Conservation (phyloP, 345 rosid species). For the Eutrema japonicum region DNA sequence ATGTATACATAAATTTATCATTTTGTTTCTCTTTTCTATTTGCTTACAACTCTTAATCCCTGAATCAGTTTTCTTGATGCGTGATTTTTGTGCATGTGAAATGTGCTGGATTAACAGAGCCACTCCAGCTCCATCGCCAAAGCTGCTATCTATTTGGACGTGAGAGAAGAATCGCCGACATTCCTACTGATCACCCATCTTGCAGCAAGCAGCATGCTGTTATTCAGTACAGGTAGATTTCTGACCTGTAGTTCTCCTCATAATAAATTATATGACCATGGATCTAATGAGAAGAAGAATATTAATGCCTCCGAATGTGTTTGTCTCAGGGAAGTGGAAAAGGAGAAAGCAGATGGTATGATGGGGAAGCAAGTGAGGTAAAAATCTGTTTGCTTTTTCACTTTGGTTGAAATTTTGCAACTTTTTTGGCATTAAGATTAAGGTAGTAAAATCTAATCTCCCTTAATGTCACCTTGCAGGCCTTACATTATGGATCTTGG, state of each 20-base stretch:
- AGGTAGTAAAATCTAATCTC: conserved; percentile 13
- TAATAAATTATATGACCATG: conserved; percentile 1
- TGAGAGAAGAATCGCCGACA: conserved; percentile 89
- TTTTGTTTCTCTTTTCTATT: neutral
- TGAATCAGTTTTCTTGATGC: conserved; percentile 15
- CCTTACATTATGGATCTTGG: conserved; percentile 99
- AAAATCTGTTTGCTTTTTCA: conserved; percentile 21
- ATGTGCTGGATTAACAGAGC: conserved; percentile 60
- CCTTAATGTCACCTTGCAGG: conserved; percentile 48
- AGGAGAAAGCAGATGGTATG: conserved; percentile 78
- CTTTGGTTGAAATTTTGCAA: neutral
- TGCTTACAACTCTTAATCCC: conserved; percentile 19
- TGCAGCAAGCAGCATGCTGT: conserved; percentile 99
- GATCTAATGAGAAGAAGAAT: conserved; percentile 1
- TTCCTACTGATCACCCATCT: conserved; percentile 98
- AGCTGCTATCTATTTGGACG: conserved; percentile 96
- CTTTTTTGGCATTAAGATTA: neutral
- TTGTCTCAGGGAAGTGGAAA: conserved; percentile 71
- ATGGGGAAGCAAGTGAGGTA: conserved; percentile 70
- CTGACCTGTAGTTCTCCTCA: neutral
- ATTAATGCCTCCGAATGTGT: conserved; percentile 30
- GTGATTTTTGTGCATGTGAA: conserved; percentile 13
- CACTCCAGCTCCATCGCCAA: conserved; percentile 93
- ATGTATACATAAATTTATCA: neutral
- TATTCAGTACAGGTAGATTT: conserved; percentile 76